Evolutionary conservation across 1,284 basidiomycete genomes (phyloP), one percentile per base, ranked within the genome.

Genomic region (Hemileccinum hortonii): DNA sequence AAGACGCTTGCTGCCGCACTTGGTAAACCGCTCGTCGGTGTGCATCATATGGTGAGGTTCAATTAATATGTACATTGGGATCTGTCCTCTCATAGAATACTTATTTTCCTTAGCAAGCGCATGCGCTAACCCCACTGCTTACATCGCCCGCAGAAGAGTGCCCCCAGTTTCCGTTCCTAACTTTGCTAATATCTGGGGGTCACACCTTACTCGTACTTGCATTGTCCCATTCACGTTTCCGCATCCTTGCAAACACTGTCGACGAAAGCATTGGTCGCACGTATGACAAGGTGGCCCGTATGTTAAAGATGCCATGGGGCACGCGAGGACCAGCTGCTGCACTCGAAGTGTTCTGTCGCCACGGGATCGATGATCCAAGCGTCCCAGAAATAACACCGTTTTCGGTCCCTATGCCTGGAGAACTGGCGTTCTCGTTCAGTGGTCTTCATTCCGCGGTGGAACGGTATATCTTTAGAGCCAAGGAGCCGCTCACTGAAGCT

Each of bases 151-250:
- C 64, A 1, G 66, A 74, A 1, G 62, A 75, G 18, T 26, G 37
- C 18, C 91, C 92, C 0, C 60, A 64, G 14, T 97, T 88, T 65
- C 95, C 95, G 0, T 97, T 95, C 74, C 78, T 97, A 35, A 88
- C 89, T 0, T 77, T 97, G 12, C 79, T 98, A 22, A 78, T 95
- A 45, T 94, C 92, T 0, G 95, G 95, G 19, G 94, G 94, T 2
- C 94, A 98, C 66, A 94, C 94, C 0, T 77, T 96, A 42, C 78
- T 97, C 21, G 78, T 97, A 0, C 83, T 95, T 11, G 90, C 87
- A 2, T 75, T 68, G 0, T 83, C 83, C 0, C 66, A 70, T 19
- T 75, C 73, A 4, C 69, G 75, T 0, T 96, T 92, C 69, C 73
- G 75, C 54, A 84, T 91, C 44, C 74, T 98, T 22, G 87, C 89